A percentile compares a stretch with the other conserved stretches of the same genome.
phyloP scores from a whole-genome alignment of 2,329 filamentous ascomycete species.

The Ophiostoma australiae region DNA sequence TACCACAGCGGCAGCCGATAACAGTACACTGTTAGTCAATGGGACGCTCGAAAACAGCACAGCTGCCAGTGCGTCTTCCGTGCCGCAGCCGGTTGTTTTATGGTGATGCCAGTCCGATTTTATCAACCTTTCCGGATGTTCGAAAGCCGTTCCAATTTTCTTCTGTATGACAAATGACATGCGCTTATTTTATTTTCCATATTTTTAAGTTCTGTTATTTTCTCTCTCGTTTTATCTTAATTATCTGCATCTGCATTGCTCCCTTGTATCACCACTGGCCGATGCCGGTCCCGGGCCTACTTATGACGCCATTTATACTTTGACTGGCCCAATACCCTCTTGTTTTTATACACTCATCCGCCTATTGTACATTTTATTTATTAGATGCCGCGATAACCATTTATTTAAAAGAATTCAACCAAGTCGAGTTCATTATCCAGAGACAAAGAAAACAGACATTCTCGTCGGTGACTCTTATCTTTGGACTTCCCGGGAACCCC shows the following conservation, averaged over 20 bases:
- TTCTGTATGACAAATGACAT: background rate
- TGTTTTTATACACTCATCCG: background rate
- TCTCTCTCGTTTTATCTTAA: background rate
- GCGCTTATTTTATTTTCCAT: background rate
- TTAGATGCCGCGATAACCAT: background rate
- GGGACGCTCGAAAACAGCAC: background rate
- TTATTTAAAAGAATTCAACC: background rate
- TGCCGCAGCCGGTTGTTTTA: background rate
- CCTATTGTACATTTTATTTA: background rate
- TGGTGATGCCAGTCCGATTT: background rate
- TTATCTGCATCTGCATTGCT: background rate
- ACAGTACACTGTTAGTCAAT: background rate
- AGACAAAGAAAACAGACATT: background rate
- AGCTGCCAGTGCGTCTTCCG: background rate
- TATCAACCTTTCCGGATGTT: background rate
- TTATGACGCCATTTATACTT: slow-evolving; percentile 12
- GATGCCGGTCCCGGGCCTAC: background rate
- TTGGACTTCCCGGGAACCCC: background rate
- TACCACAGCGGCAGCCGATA: background rate
- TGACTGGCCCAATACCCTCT: background rate
- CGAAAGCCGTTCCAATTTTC: background rate
- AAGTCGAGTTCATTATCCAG: background rate
- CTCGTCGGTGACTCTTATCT: background rate
- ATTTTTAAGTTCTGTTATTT: background rate
- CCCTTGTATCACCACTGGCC: background rate